Evolutionary conservation across 108 stramenopile species (phyloP).

Genomic region (Seminavis robusta): DNA sequence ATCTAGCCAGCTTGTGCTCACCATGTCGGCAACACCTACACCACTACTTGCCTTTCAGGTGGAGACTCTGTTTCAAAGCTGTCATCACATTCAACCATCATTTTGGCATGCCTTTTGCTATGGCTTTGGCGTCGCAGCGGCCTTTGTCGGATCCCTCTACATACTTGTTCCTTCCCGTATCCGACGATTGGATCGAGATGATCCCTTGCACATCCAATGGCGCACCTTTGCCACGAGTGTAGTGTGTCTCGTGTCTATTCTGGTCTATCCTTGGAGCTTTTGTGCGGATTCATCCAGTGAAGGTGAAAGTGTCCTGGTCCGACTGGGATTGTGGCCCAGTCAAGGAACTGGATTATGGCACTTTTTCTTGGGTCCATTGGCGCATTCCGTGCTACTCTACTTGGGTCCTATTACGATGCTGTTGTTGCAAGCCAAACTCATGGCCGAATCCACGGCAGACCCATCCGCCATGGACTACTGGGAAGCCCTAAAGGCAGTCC

Average conservation of each 20-base stretch:
- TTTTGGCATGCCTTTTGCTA: constrained; percentile 18
- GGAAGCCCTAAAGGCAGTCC: too few species aligned
- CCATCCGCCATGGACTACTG: too few species aligned
- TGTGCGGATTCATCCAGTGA: constrained; percentile 18
- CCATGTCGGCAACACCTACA: too few species aligned
- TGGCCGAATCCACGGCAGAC: too few species aligned
- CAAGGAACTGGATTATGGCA: background rate
- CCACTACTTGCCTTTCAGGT: too few species aligned
- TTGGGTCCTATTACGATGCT: constrained; percentile 13
- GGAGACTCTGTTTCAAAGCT: too few species aligned
- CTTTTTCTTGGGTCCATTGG: constrained; percentile 36
- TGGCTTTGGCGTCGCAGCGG: constrained; percentile 7
- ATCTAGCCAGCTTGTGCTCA: too few species aligned
- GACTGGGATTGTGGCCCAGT: background rate
- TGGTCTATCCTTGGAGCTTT: constrained; percentile 50
- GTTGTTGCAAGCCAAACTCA: too few species aligned
- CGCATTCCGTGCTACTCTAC: constrained; percentile 20
- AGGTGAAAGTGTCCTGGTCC: background rate
- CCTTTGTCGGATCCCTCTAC: constrained; percentile 71
- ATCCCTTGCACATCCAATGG: constrained; percentile 61
- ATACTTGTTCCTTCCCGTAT: constrained; percentile 55
- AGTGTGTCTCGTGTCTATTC: constrained; percentile 26
- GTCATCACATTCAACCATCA: too few species aligned
- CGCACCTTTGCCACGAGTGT: constrained; percentile 35
- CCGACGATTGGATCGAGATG: constrained; percentile 49